phyloP scores from a whole-genome alignment of 2,329 filamentous ascomycete species.

The Calonectria henricotiae region DNA sequence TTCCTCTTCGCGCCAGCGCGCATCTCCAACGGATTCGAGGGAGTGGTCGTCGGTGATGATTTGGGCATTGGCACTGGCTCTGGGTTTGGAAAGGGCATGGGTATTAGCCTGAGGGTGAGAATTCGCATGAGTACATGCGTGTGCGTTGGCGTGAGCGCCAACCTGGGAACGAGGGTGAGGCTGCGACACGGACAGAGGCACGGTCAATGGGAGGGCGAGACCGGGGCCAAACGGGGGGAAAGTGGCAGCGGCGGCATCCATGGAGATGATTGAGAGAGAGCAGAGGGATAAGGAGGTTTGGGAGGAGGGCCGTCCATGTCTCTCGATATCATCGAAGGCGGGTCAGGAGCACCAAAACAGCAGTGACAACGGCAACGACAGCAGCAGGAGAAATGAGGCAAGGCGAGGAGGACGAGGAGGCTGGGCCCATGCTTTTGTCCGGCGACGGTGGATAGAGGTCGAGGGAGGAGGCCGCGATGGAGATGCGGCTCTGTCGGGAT shows the following conservation, averaged over 20 bases:
- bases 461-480: slow-evolving; percentile 20
- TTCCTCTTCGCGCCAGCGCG: slow-evolving; percentile 42
- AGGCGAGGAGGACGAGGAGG: slow-evolving; percentile 5
- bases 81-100: slow-evolving; percentile 26
- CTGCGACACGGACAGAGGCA: slow-evolving; percentile 32
- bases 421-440: slow-evolving; percentile 19
- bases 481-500: slow-evolving; percentile 39
- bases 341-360: slow-evolving; percentile 14
- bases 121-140: slow-evolving; percentile 34
- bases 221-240: slow-evolving; percentile 23
- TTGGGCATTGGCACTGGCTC: slow-evolving; percentile 31
- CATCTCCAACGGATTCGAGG: slow-evolving; percentile 38
- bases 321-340: slow-evolving; percentile 35
- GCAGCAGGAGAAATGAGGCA: slow-evolving; percentile 5
- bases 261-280: slow-evolving; percentile 38
- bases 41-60: slow-evolving; percentile 37
- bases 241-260: slow-evolving; percentile 41
- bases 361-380: background rate
- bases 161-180: slow-evolving; percentile 32
- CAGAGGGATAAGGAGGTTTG: slow-evolving; percentile 34
- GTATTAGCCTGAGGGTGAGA: slow-evolving; percentile 26
- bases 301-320: slow-evolving; percentile 43
- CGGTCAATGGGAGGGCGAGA: slow-evolving; percentile 30
- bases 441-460: slow-evolving; percentile 16
- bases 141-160: slow-evolving; percentile 37